These are phyloP conservation scores for Dissophora ornata DNA, from an alignment of 192 early-diverging fungal species.

Conservation along the genomic window DNA sequence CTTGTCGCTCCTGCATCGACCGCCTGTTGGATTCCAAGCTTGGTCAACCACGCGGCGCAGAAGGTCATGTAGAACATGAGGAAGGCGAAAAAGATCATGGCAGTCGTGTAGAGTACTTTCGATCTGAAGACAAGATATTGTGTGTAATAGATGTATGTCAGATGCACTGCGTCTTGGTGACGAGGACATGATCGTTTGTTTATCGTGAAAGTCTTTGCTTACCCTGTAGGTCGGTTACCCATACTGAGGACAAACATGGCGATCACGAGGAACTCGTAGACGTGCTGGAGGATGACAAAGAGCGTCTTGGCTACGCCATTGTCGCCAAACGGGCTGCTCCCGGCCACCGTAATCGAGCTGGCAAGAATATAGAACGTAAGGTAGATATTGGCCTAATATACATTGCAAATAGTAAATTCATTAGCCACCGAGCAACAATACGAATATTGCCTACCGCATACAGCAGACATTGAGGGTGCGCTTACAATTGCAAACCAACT, in stretches of 20 bases:
- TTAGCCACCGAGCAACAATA: too few relatives aligned
- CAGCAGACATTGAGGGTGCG: neutral
- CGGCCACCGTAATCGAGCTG: constrained; percentile 44
- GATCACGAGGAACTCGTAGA: constrained; percentile 84
- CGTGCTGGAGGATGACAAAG: constrained; percentile 72
- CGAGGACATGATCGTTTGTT: too few relatives aligned
- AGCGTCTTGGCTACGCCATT: constrained; percentile 68
- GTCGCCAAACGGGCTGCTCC: constrained; percentile 66
- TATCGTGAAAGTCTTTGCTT: too few relatives aligned
- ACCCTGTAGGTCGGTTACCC: constrained; percentile 92
- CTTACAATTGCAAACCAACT: constrained; percentile 82
- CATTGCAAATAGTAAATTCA: too few relatives aligned
- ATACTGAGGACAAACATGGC: constrained; percentile 86
- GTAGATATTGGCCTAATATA: constrained; percentile 78
- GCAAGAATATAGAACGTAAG: constrained; percentile 85
- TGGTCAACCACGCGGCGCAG: constrained; percentile 73
- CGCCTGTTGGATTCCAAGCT: constrained; percentile 61
- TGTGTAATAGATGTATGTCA: too few relatives aligned
- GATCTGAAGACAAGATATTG: too few relatives aligned
- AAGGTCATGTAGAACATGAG: constrained; percentile 86
- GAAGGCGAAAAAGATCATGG: constrained; percentile 81
- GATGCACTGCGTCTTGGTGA: too few relatives aligned
- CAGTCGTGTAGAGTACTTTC: constrained; percentile 73
- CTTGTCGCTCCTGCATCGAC: constrained; percentile 50
- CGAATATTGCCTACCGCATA: constrained; percentile 3